phyloP scores from a whole-genome alignment of 2,329 filamentous ascomycete species.

The Talaromyces sp. region DNA sequence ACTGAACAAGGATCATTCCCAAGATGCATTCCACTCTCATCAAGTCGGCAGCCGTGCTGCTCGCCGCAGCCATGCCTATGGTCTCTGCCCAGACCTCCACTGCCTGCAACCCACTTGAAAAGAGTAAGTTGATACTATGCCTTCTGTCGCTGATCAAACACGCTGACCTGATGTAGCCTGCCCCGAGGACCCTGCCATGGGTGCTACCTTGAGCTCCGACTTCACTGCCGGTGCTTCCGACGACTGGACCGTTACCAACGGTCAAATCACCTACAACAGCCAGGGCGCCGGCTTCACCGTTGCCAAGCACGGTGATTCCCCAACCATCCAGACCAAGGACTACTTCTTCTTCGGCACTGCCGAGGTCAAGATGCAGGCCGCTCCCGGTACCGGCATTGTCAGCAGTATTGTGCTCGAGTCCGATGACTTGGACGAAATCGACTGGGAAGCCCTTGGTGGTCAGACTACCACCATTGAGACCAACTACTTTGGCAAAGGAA shows the following conservation, averaged over 20 bases:
- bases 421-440: conserved; percentile 92
- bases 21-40: conserved; percentile 26
- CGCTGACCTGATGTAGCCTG: conserved; percentile 46
- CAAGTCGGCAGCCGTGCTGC: conserved; percentile 25
- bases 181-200: conserved; percentile 66
- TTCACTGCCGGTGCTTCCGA: conserved; percentile 53
- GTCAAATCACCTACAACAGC: conserved; percentile 48
- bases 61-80: conserved; percentile 25
- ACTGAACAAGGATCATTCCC: background rate
- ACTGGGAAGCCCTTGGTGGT: conserved; percentile 55
- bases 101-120: conserved; percentile 63
- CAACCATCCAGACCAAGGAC: conserved; percentile 81
- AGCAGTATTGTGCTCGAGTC: conserved; percentile 88
- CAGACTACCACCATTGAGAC: conserved; percentile 55
- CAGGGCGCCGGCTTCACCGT: conserved; percentile 82
- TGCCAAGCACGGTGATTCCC: conserved; percentile 70
- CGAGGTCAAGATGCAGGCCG: conserved; percentile 77
- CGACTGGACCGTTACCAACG: conserved; percentile 65
- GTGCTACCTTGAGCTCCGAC: conserved; percentile 33
- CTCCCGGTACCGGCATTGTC: conserved; percentile 84
- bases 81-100: conserved; percentile 66
- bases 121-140: conserved; percentile 18
- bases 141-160: background rate
- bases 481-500: conserved; percentile 96
- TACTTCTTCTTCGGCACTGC: conserved; percentile 98